phyloP scores from a whole-genome alignment of 306 rosid genomes.

The Phaseolus lunatus region DNA sequence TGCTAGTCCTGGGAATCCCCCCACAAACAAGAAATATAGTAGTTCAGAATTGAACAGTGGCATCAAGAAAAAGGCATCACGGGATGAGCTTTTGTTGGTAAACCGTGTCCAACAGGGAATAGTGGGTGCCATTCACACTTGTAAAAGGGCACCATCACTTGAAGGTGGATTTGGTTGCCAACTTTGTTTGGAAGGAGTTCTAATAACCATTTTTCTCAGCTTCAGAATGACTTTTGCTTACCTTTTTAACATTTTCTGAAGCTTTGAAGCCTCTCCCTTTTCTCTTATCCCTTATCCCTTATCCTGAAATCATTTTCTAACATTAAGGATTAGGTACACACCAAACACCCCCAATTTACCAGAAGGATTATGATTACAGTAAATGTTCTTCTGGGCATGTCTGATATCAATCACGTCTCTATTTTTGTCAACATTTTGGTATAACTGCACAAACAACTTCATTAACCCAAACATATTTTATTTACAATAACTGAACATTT shows the following conservation, averaged over 20 bases:
- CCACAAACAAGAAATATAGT: constrained; percentile 5
- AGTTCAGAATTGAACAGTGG: constrained; percentile 37
- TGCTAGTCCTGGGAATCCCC: not conserved
- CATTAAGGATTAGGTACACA: constrained; percentile 46
- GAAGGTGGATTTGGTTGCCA: constrained; percentile 45
- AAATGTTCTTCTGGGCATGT: constrained; percentile 31
- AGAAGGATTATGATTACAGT: constrained; percentile 26
- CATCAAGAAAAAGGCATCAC: constrained; percentile 41
- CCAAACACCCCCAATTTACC: constrained; percentile 44
- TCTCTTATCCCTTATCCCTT: too few relatives aligned
- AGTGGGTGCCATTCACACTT: constrained; percentile 38
- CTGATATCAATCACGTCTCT: constrained; percentile 34
- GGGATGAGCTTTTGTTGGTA: constrained; percentile 29
- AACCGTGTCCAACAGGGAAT: constrained; percentile 21
- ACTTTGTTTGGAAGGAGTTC: constrained; percentile 41
- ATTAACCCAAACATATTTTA: constrained; percentile 33
- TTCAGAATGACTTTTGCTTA: constrained; percentile 22
- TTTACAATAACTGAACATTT: not conserved
- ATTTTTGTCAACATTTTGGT: constrained; percentile 59
- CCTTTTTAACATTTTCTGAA: constrained; percentile 1
- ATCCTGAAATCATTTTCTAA: too few relatives aligned
- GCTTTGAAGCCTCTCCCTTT: not conserved
- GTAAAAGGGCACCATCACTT: constrained; percentile 24
- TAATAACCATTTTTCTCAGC: not conserved
- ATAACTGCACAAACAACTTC: constrained; percentile 60